Evolutionary conservation across 1,284 basidiomycete species (phyloP), one percentile per base, ranked within the genome.

Genomic region (Boletellus deceptivus): DNA sequence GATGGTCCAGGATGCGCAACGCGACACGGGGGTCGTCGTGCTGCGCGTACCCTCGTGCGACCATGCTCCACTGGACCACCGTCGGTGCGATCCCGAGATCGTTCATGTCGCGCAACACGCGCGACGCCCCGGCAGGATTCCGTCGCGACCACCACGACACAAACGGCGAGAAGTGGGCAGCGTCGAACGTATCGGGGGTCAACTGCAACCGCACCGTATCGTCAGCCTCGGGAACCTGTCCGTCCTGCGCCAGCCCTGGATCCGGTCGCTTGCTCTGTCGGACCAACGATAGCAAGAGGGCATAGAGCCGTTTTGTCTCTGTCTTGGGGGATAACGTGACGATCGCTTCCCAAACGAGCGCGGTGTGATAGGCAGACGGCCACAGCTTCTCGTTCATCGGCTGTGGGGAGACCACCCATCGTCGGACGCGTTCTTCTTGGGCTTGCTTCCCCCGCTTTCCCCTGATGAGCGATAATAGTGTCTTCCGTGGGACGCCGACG

Each of bases 301-400:
- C n/a, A 13, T 77, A 75, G 2, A 75, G 56, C 6, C 47, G 31
- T 14, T 63, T 52, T 5, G 55, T 40, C 10, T 59, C 56, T 1
- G 39, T 4, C 24, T 29, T 46, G 5, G 49, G 46, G 17, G 55
- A 55, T 29, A 60, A 48, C 20, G 18, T 16, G 13, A 65, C 53
- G 37, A 68, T 53, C 6, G 63, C 62, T 4, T 62, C 58, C 75
- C 75, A 75, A 0, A 72, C 65, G 24, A 77, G 54, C n/a, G 66
- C 61, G 0, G 70, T 70, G 53, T 75, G 72, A 9, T 67, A 49
- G 0, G 55, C 24, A 0, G 62, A 55, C 1, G 75, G 73, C 59
- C 64, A 68, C 0, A 74, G 44, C 34, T 67, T 73, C n/a, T 54
- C 49, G 20, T 39, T 43, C 5, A 56, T 49, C 16, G 52, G 46